Base-by-base conservation (phyloP, 345 rosid genomes). In the Isatis tinctoria region DNA sequence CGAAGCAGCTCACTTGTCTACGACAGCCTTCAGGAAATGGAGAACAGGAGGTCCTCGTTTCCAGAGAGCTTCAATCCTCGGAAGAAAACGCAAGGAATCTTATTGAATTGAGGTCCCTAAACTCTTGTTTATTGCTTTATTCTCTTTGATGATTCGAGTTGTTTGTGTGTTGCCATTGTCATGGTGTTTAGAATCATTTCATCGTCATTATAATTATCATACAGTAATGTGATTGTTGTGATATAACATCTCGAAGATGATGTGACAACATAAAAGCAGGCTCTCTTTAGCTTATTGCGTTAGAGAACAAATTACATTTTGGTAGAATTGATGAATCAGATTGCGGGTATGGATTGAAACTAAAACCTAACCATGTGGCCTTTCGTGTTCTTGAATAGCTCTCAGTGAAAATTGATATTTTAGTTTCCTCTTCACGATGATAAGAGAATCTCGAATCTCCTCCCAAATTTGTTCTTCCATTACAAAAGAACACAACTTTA, bases 11-110 rank as follows among this genome's bases (percentile, higher is more conserved):
- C 92, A 83, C 67, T 76, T 82, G 22, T 92, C 97, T 20, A 85
- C 88, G 90, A 66, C 72, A 24, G 86, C 87, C 18, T 90, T 90
- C 65, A 94, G 81, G 85, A 90, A 88, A 75, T 92, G 93, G 93
- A 85, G 93, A 39, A 81, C 81, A 47, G 93, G 97, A 20, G 97
- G 97, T n/a, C 88, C 90, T 41, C 87, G 97, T 79, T 81, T 90
- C 64, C 88, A 87, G 66, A 85, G 86, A 81, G 92, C 96, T 71
- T 87, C 97, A n/a, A 78, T 88, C 80, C 97, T 92, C 4, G 93
- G 97, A 39, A 87, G 91, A 80, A 91, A 90, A 82, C 84, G 97
- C 81, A 92, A 84, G 85, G 84, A 94, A 83, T 76, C 77, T 85
- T 18, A 51, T 56, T 65, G 30, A 65, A 2, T 51, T 8, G 85